A percentile compares a stretch with the other conserved stretches of the same genome.
Evolutionary conservation across 2,329 filamentous ascomycete species (phyloP).

Genomic region (Calonectria henricotiae): DNA sequence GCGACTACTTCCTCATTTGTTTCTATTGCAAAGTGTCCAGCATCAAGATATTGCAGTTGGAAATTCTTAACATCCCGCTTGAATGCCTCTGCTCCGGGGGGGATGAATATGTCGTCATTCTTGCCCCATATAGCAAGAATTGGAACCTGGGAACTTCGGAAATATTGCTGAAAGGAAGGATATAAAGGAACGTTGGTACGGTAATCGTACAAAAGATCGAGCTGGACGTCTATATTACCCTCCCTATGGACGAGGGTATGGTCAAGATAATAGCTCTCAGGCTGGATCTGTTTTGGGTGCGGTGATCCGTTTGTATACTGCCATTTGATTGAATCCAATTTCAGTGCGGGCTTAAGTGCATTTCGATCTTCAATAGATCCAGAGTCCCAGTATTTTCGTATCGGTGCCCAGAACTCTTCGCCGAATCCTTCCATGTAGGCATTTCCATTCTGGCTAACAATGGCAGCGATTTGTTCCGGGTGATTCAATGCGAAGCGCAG

Average conservation of each 20-base stretch:
- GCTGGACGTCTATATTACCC: slow-evolving; percentile 68
- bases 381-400: slow-evolving; percentile 64
- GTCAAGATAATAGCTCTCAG: slow-evolving; percentile 68
- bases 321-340: slow-evolving; percentile 59
- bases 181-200: slow-evolving; percentile 70
- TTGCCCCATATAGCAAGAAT: slow-evolving; percentile 74
- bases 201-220: slow-evolving; percentile 74
- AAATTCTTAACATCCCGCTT: slow-evolving; percentile 19
- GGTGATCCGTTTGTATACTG: slow-evolving; percentile 64
- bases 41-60: slow-evolving; percentile 20
- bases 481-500: slow-evolving; percentile 69
- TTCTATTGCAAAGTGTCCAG: slow-evolving; percentile 25
- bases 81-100: slow-evolving; percentile 18
- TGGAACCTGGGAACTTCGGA: slow-evolving; percentile 67
- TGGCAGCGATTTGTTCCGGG: slow-evolving; percentile 66
- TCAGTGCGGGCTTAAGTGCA: slow-evolving; percentile 56
- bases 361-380: slow-evolving; percentile 58
- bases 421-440: slow-evolving; percentile 73
- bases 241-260: slow-evolving; percentile 67
- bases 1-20: slow-evolving; percentile 16
- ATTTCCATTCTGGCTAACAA: slow-evolving; percentile 75
- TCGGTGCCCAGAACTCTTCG: slow-evolving; percentile 66
- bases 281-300: slow-evolving; percentile 57
- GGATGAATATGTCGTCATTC: slow-evolving; percentile 34
- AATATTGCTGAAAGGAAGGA: slow-evolving; percentile 70